These are phyloP conservation scores for Pezicula rhizophila DNA, from an alignment of 2,329 filamentous ascomycete species.

Conservation along the genomic window DNA sequence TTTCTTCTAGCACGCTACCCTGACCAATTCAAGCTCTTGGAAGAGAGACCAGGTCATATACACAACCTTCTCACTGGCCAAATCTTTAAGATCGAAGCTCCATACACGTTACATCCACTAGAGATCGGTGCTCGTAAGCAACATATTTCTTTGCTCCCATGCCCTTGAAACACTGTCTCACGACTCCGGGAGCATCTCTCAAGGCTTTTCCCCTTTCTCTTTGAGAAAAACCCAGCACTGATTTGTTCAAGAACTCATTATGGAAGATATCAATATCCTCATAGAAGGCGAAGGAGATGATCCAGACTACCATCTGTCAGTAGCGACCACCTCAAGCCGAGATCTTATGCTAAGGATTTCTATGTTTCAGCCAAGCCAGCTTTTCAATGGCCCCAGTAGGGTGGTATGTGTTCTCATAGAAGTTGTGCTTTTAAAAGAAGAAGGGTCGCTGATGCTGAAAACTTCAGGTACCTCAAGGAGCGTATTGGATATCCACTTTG, in stretches of 20 bases:
- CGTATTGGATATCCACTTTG: constrained; percentile 42
- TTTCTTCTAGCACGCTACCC: constrained; percentile 38
- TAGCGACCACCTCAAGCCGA: background rate
- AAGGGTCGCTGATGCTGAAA: too few species aligned
- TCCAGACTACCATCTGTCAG: constrained; percentile 18
- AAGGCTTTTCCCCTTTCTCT: too few species aligned
- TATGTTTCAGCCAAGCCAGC: constrained; percentile 40
- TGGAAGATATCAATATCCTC: constrained; percentile 44
- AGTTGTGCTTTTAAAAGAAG: too few species aligned
- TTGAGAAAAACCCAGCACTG: too few species aligned
- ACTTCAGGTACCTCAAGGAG: constrained; percentile 24
- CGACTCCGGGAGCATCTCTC: too few species aligned
- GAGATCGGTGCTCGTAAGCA: constrained; percentile 35
- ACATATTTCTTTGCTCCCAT: too few species aligned
- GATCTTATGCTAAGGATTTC: constrained; percentile 7
- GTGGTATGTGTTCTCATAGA: constrained; percentile 29
- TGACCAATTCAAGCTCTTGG: constrained; percentile 30
- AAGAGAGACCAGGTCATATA: constrained; percentile 21
- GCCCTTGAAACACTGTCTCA: too few species aligned
- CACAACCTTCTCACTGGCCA: constrained; percentile 37
- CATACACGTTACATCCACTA: constrained; percentile 32
- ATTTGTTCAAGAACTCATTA: constrained; percentile 28
- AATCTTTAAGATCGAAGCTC: constrained; percentile 30
- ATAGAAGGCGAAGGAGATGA: constrained; percentile 35
- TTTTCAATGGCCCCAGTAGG: constrained; percentile 44